phyloP scores from a whole-genome alignment of 176 grass and related monocot species.

The barley (Hordeum vulgare) region MorexV3_pseudomolecules_assembly NC_058519.1:101555369-101555868 shows the following conservation, averaged over 20 bases:
- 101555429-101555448: too few relatives aligned
- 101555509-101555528: conserved; percentile 1
- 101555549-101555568: not conserved
- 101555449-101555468: too few relatives aligned
- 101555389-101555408: not conserved
- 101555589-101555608: not conserved
- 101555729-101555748: not conserved
- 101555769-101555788: not conserved
- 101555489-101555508: not conserved
- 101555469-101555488: not conserved
- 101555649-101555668: not conserved
- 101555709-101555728: conserved; percentile 19
- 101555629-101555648: not conserved
- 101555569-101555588: not conserved
- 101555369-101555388: not conserved
- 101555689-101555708: not conserved
- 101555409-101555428: too few relatives aligned
- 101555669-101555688: not conserved
- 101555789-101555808: not conserved
- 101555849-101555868: conserved; percentile 55
- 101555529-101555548: conserved; percentile 8
- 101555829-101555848: conserved; percentile 26
- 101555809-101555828: conserved; percentile 53
- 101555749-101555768: not conserved
- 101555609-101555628: too few relatives aligned